phyloP scores from a whole-genome alignment of 164 flowering plant species.

The Warburgia ugandensis region DNA sequence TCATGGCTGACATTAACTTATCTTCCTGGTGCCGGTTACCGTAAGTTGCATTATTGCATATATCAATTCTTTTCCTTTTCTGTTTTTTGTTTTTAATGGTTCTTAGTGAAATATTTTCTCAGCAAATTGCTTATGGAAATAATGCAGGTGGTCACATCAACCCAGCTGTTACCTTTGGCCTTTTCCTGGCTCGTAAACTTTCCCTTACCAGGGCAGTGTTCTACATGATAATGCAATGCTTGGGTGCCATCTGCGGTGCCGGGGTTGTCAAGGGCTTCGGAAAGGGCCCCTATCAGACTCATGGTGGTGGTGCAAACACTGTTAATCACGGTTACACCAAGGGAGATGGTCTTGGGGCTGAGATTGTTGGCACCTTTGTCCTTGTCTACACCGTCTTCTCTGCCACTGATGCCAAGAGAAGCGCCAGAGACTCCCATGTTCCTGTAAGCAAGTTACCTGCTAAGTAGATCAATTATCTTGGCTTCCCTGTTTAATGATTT shows the following conservation, averaged over 20 bases:
- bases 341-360: conserved; percentile 80
- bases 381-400: conserved; percentile 90
- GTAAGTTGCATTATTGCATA: too few species aligned
- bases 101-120: too few species aligned
- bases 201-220: conserved; percentile 65
- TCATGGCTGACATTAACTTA: too few species aligned
- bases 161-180: conserved; percentile 83
- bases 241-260: conserved; percentile 80
- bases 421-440: conserved; percentile 84
- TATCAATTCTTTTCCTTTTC: too few species aligned
- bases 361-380: conserved; percentile 82
- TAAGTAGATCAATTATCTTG: neutral
- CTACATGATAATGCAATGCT: conserved; percentile 81
- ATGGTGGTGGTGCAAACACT: conserved; percentile 63
- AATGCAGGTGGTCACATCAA: conserved; percentile 72
- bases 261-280: conserved; percentile 77
- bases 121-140: neutral
- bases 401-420: conserved; percentile 86
- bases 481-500: too few species aligned
- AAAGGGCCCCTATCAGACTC: conserved; percentile 7
- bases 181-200: conserved; percentile 66
- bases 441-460: conserved; percentile 41
- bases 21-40: too few species aligned
- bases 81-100: too few species aligned
- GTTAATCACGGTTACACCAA: conserved; percentile 65